Base-by-base conservation (phyloP, 306 rosid species). In the Cucumis cinereus region DNA sequence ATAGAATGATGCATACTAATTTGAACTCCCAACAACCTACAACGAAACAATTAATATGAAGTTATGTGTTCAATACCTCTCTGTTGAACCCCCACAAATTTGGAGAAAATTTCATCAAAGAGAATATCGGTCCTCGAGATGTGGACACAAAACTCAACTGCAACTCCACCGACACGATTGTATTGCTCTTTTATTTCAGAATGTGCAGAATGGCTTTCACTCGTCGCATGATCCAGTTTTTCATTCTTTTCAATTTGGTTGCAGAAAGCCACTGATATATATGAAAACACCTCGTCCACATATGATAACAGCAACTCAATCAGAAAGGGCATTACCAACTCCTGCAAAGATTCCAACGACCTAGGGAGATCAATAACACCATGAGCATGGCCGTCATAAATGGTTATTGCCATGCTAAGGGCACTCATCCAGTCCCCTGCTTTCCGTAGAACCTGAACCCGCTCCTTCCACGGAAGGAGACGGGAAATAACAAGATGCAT, bases 351-450 rank as follows among this genome's bases (percentile, higher is more conserved):
- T 84, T 86, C 92, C 90, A 92, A 84, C 82, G 90, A 85, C 85
- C 97, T 87, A 36, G 99, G 99, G 75, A 94, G 97, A 84, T 94
- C 99, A 79, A 90, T 76, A 61, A 92, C 96, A 66, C 97, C 99
- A 80, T 92, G 99, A 70, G 96, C 90, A 81, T 90, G 92, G 79
- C 99, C 95, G 83, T 94, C 97, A 79, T 89, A 94, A 59, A 94
- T 93, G 79, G 92, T 89, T 91, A 90, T 86, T 76, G 96, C 89
- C 97, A 94, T 94, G 91, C 88, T 92, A 86, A 94, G 82, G 68
- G 97, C 86, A 84, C 97, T 94, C 99, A 91, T 92, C 99, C 99
- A 94, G 83, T 94, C 99, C 83, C 97, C 97, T 57, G 96, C 97
- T 82, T 86, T 89, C 61, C 88, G 82, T 77, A 92, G 85, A 76